Evolutionary conservation across 495 filamentous ascomycete species (phyloP).

Genomic region (Penicillium mononematosum): DNA sequence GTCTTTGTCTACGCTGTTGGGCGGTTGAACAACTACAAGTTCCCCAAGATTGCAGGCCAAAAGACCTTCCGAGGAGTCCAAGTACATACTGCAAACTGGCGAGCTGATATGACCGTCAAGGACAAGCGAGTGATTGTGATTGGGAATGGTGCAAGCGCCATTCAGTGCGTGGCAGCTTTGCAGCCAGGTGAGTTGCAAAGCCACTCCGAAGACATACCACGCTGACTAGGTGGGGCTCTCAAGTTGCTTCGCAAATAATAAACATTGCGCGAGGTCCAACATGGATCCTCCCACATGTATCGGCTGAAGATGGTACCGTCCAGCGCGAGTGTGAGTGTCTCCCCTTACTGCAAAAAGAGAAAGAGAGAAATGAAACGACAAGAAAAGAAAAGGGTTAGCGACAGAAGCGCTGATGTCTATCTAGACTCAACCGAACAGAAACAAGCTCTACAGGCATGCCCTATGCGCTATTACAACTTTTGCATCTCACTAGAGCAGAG

Average conservation of each 20-base stretch:
- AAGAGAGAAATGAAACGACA: too few species aligned
- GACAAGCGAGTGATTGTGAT: slow-evolving; percentile 20
- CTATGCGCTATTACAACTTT: not conserved
- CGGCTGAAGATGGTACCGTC: slow-evolving; percentile 8
- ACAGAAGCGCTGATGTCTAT: not conserved
- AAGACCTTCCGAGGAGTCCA: slow-evolving; percentile 6
- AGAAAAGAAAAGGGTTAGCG: not conserved
- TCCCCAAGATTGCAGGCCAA: slow-evolving; percentile 8
- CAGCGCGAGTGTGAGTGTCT: slow-evolving; percentile 9
- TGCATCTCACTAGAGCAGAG: slow-evolving; percentile 2
- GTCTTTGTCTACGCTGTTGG: slow-evolving; percentile 17
- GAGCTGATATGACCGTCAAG: slow-evolving; percentile 1
- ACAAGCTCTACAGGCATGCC: not conserved
- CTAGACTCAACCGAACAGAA: slow-evolving; percentile 6
- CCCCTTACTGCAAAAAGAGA: not conserved
- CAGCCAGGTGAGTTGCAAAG: slow-evolving; percentile 11
- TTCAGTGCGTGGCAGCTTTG: slow-evolving; percentile 18
- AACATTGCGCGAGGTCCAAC: slow-evolving; percentile 15
- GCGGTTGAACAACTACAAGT: slow-evolving; percentile 16
- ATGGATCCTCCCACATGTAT: slow-evolving; percentile 17
- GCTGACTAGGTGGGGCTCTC: not conserved
- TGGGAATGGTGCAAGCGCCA: slow-evolving; percentile 23
- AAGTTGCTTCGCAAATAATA: slow-evolving; percentile 9
- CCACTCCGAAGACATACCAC: not conserved
- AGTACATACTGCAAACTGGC: slow-evolving; percentile 24